Base-by-base conservation (phyloP, 805 yeast genomes). In the Danielozyma ontarioensis region DNA sequence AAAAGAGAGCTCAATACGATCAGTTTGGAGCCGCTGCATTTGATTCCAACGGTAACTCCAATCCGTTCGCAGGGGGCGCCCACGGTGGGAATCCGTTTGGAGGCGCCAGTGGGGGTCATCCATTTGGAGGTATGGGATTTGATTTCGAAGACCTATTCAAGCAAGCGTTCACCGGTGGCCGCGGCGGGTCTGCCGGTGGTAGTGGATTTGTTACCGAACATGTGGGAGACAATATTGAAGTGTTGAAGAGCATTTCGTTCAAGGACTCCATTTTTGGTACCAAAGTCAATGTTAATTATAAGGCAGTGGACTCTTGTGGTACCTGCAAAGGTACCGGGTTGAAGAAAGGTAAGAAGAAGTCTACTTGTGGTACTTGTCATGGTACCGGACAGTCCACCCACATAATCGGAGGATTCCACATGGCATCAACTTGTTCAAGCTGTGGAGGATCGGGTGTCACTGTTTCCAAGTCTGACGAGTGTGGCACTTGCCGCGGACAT, bases 361-460 rank as follows among this genome's bases (percentile, higher is more conserved):
- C 78, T 8, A 84, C 95, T 0, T 93, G 98, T 68, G 64, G 76
- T 1, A 63, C 85, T 3, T 93, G 99, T 68, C 86, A 87, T 36
- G 99, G 99, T 37, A 76, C 95, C 0, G 99, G 99, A 4, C 82
- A 89, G 23, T 78, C 82, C 13, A 83, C 88, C 14, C 97, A 90
- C 49, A 70, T 79, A 29, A 72, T 84, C 53, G 96, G 95, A 3
- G 97, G 97, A 0, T 93, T 90, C 74, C 96, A 89, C 50, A 88
- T 93, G 96, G 81, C 95, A 3, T 79, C 96, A 0, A 87, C 96
- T 10, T 93, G 99, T 72, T 70, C 70, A 31, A 64, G 79, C 3
- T 93, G 99, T 69, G 78, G 73, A 28, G 99, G 99, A 26, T 66
- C 84, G 4, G 99, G 99, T 34, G 93, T 87, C 1, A 71, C 68